These are phyloP conservation scores for Echria macrotheca DNA, from an alignment of 495 filamentous ascomycete species.

Conservation along the genomic window DNA sequence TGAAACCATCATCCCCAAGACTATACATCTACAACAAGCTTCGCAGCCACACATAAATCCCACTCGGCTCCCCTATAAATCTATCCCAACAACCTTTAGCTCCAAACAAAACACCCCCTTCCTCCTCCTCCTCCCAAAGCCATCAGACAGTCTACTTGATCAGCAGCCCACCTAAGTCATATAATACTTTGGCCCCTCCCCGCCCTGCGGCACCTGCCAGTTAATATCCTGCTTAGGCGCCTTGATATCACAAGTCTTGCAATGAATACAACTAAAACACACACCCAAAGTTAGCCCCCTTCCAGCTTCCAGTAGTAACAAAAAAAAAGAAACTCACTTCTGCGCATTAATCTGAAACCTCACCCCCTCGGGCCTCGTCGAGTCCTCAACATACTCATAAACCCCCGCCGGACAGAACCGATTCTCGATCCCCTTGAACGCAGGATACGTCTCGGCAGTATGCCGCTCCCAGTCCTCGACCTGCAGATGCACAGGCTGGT, in stretches of 20 bases:
- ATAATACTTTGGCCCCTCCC: constrained; percentile 94
- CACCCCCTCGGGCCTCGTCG: constrained; percentile 72
- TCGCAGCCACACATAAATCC: too few relatives aligned
- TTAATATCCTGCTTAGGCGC: constrained; percentile 94
- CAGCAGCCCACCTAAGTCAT: too few relatives aligned
- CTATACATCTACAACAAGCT: too few relatives aligned
- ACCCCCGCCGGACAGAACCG: constrained; percentile 99
- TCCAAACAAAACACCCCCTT: too few relatives aligned
- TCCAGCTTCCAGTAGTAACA: too few relatives aligned
- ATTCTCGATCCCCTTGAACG: constrained; percentile 90
- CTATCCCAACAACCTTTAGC: too few relatives aligned
- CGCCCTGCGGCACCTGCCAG: constrained; percentile 92
- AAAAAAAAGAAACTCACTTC: constrained; percentile 60
- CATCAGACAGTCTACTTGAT: too few relatives aligned
- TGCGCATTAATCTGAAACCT: constrained; percentile 97
- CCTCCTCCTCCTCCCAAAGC: too few relatives aligned
- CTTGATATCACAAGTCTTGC: constrained; percentile 99
- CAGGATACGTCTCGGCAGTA: constrained; percentile 71
- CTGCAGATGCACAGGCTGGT: constrained; percentile 93
- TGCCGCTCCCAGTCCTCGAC: constrained; percentile 94
- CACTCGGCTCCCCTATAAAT: too few relatives aligned
- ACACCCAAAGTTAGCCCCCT: too few relatives aligned
- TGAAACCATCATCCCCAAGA: too few relatives aligned
- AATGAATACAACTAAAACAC: constrained; percentile 80
- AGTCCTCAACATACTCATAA: constrained; percentile 96